Evolutionary conservation across 2,329 filamentous ascomycete genomes (phyloP).

Genomic region (Calonectria pauciramosa): DNA sequence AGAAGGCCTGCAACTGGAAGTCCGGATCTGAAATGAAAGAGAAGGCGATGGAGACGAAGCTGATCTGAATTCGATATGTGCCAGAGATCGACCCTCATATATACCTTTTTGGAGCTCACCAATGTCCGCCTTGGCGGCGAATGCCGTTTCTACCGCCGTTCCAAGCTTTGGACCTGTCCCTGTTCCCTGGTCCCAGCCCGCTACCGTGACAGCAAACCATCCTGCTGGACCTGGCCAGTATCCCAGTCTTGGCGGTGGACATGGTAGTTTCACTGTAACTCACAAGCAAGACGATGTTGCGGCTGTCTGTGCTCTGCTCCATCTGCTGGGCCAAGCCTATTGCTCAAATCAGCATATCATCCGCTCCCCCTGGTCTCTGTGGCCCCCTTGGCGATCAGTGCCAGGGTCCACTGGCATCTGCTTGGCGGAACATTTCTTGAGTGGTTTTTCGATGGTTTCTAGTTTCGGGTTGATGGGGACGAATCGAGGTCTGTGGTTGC

Average conservation of each 20-base stretch:
- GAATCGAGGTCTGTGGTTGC: constrained; percentile 18
- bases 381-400: constrained; percentile 39
- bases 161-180: constrained; percentile 18
- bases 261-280: constrained; percentile 41
- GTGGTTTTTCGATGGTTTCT: constrained; percentile 24
- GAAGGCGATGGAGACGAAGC: constrained; percentile 40
- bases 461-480: constrained; percentile 39
- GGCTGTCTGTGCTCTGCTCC: constrained; percentile 12
- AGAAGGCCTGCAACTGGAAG: constrained; percentile 47
- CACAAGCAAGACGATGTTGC: constrained; percentile 33
- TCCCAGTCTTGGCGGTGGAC: constrained; percentile 33
- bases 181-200: constrained; percentile 25
- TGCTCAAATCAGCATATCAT: constrained; percentile 8
- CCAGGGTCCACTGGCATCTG: constrained; percentile 32
- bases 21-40: constrained; percentile 40
- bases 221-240: constrained; percentile 33
- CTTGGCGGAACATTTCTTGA: constrained; percentile 42
- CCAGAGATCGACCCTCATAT: constrained; percentile 30
- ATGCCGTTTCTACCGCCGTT: constrained; percentile 18
- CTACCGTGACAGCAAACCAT: constrained; percentile 30
- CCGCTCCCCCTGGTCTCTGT: constrained; percentile 13
- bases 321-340: not conserved
- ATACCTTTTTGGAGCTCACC: constrained; percentile 29
- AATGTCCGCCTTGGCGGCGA: constrained; percentile 6
- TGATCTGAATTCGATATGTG: constrained; percentile 17